Percentiles rank a stretch among this genome's conserved stretches.
These are phyloP conservation scores for Fusarium proliferatum DNA, from an alignment of 2,329 filamentous ascomycete species.

Conservation along the genomic window DNA sequence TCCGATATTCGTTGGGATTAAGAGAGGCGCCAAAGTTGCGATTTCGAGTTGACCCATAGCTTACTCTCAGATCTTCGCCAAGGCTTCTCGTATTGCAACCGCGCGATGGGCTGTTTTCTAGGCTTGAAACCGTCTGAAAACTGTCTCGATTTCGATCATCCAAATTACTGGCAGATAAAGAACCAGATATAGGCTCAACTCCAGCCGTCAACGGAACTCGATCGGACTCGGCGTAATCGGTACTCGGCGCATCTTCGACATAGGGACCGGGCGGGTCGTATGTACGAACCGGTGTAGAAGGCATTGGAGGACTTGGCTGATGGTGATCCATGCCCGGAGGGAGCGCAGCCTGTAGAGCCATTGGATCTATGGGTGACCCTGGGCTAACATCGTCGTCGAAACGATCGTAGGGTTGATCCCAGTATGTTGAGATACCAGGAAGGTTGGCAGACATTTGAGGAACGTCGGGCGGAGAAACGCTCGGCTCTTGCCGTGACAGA, in stretches of 20 bases:
- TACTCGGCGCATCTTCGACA: slow-evolving; percentile 47
- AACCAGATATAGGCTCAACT: slow-evolving; percentile 65
- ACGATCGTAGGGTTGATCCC: slow-evolving; percentile 60
- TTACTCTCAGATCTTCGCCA: slow-evolving; percentile 68
- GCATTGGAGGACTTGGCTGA: slow-evolving; percentile 18
- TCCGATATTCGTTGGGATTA: slow-evolving; percentile 61
- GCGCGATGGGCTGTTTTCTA: slow-evolving; percentile 66
- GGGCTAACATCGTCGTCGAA: slow-evolving; percentile 52
- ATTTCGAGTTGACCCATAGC: slow-evolving; percentile 60
- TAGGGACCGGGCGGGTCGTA: slow-evolving; percentile 51
- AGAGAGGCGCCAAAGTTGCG: slow-evolving; percentile 69
- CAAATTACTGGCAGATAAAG: slow-evolving; percentile 54
- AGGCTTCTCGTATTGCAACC: slow-evolving; percentile 65
- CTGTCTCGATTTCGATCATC: slow-evolving; percentile 63
- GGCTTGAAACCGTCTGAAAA: slow-evolving; percentile 66
- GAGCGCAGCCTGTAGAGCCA: slow-evolving; percentile 65
- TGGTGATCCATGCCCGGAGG: slow-evolving; percentile 61
- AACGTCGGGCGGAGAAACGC: slow-evolving; percentile 15
- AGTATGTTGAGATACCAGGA: slow-evolving; percentile 62
- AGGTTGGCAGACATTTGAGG: slow-evolving; percentile 48
- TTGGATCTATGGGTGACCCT: slow-evolving; percentile 64
- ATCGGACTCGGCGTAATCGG: slow-evolving; percentile 66
- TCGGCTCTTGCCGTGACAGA: slow-evolving; percentile 16
- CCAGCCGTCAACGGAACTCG: slow-evolving; percentile 66
- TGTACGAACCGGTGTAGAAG: slow-evolving; percentile 44